Base-by-base conservation (phyloP, 345 rosid species). In the Populus simonii region DNA sequence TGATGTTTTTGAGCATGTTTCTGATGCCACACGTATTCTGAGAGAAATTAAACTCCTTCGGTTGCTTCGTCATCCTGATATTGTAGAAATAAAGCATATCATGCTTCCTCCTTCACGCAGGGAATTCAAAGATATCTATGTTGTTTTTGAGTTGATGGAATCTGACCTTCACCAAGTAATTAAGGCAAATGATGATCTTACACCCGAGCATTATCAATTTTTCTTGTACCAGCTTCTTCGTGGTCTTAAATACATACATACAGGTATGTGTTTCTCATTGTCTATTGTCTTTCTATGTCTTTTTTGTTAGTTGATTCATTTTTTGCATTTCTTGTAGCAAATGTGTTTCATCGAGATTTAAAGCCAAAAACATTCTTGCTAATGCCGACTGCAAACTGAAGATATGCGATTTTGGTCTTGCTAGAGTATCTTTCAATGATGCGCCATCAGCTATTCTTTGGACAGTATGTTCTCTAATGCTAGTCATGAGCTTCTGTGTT, bases 381-480 rank as follows among this genome's bases (percentile, higher is more conserved):
- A 96, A 93, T 88, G 99, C 98, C 80, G 98, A 92, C 82, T 96
- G 98, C 90, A 96, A 93, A 80, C 25, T 96, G 89, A 96, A 96
- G 92, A 96, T 96, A 80, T 96, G 97, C 62, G 99, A 96, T 85
- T 96, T 96, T 89, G 99, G 99, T 29, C 94, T 96, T 81, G 99
- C 99, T 72, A 91, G 99, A 80, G 99, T 91, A 25, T 91, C 99
- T 27, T 92, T 96, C 57, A 93, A 96, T 82, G 99, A 96, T 74
- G 98, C 99, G 12, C 98, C 99, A 66, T 91, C 99, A 20, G 97
- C 98, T 73, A 93, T 96, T 47, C 93, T 93, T 68, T 94, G 99
- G 99, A 96, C 99, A 72, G 99, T 96, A 89, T 73, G 92, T 86
- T 78, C 41, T 84, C 81, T 78, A 72, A 71, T 38, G 77, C 43